Base-by-base conservation (phyloP, 768 basidiomycete genomes). In the Podaxis sp. region DNA sequence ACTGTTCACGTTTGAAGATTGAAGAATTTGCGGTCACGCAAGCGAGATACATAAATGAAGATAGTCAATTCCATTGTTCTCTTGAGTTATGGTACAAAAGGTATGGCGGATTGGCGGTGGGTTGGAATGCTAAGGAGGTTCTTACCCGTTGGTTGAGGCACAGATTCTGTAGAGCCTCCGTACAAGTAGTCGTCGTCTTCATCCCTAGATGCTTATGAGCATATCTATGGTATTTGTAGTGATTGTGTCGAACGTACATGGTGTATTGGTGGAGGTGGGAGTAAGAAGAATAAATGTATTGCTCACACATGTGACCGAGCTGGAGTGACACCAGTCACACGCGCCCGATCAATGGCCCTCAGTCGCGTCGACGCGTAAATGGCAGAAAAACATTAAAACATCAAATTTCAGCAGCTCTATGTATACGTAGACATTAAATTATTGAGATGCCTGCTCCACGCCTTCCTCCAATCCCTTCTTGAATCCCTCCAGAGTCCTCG, bases 151-250 rank as follows among this genome's bases (percentile, higher is more conserved):
- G 61, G 61, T 30, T 33, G 44, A 12, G 40, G 52, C 28, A 75
- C 71, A 49, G 76, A 63, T 63, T 72, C 70, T 8, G 76, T 67
- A 48, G 84, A 77, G 63, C 82, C 82, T 62, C 90, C 90, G 68
- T 92, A 92, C 65, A 92, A 76, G 71, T 89, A 91, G 26, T 90
- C 89, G 74, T 92, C 90, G 70, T 93, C 90, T 76, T 91, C 90
- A 71, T 91, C 89, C 84, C 85, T 87, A 67, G 48, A 65, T 52
- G 42, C 22, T 48, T 13, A 48, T 65, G 24, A 63, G 57, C n/a
- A 22, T 59, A 28, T 22, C 48, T 39, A 39, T 22, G 15, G 39
- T 49, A 26, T 24, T 38, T 39, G 8, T 28, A 40, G 28, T 12
- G 8, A 17, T 30, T 63, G 48, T 53, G 46, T 49, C 19, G 30